Percentiles rank a stretch among this genome's conserved stretches.
Evolutionary conservation across 2,329 filamentous ascomycete species (phyloP).

Genomic region (Diaporthe australafricana): DNA sequence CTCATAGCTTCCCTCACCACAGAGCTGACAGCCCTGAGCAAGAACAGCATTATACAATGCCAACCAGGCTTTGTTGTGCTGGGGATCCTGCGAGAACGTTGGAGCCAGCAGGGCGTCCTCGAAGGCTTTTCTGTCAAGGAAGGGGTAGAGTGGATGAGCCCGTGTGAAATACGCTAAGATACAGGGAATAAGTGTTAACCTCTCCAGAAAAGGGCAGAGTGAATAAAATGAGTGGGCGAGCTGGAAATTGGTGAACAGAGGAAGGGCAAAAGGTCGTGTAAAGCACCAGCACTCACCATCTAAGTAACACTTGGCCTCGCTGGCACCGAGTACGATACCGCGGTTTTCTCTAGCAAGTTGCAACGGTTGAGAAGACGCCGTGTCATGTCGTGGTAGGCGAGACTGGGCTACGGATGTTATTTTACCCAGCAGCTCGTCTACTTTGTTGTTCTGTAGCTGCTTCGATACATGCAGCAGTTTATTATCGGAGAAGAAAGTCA

Average conservation of each 20-base stretch:
- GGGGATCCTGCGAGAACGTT: slow-evolving; percentile 43
- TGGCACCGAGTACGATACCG: slow-evolving; percentile 29
- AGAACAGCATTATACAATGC: slow-evolving; percentile 53
- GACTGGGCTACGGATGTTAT: neutral
- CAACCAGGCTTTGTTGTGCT: slow-evolving; percentile 47
- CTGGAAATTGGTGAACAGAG: neutral
- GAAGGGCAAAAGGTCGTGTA: slow-evolving; percentile 8
- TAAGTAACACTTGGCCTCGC: neutral
- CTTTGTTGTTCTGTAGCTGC: slow-evolving; percentile 44
- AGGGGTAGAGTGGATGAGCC: slow-evolving; percentile 53
- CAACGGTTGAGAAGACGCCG: neutral
- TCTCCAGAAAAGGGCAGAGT: neutral
- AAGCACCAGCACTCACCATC: slow-evolving; percentile 42
- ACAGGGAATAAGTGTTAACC: neutral
- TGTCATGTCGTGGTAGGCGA: slow-evolving; percentile 16
- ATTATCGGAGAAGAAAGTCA: slow-evolving; percentile 20
- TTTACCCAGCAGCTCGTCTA: slow-evolving; percentile 41
- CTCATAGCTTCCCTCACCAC: slow-evolving; percentile 51
- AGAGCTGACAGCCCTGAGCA: slow-evolving; percentile 52
- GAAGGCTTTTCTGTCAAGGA: slow-evolving; percentile 52
- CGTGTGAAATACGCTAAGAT: slow-evolving; percentile 52
- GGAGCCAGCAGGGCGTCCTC: slow-evolving; percentile 46
- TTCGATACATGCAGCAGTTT: slow-evolving; percentile 11
- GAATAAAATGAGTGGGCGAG: neutral
- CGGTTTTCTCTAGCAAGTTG: slow-evolving; percentile 8